Evolutionary conservation across 192 early-diverging fungal species (phyloP).

Genomic region (Dissophora globulifera): DNA sequence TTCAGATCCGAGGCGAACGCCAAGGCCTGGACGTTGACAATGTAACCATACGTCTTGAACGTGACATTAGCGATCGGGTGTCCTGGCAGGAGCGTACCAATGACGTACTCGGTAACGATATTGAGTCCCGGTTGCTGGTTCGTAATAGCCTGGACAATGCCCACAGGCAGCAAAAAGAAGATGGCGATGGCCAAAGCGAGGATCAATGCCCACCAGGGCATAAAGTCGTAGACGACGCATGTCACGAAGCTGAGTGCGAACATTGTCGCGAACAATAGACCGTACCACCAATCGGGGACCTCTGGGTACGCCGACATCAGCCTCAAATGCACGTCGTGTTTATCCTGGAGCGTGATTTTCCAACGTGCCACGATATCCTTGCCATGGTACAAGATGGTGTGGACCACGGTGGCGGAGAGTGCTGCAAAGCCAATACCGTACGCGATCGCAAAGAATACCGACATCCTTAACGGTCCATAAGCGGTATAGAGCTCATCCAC

Average conservation of each 20-base stretch:
- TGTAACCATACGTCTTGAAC: background rate
- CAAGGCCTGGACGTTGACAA: constrained; percentile 3
- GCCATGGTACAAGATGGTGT: constrained; percentile 73
- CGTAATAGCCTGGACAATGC: background rate
- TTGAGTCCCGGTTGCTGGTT: constrained; percentile 65
- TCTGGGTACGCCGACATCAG: constrained; percentile 75
- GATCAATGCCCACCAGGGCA: constrained; percentile 1
- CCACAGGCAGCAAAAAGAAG: background rate
- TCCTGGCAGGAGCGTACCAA: background rate
- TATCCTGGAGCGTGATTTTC: constrained; percentile 30
- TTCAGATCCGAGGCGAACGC: background rate
- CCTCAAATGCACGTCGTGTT: constrained; percentile 69
- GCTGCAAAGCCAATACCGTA: constrained; percentile 63
- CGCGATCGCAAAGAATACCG: constrained; percentile 54
- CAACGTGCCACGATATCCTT: constrained; percentile 70
- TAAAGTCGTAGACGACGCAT: background rate
- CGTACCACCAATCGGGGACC: constrained; percentile 72
- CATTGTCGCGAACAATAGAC: constrained; percentile 49
- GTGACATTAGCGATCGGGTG: background rate
- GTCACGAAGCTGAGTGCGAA: constrained; percentile 29
- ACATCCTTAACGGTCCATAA: constrained; percentile 57
- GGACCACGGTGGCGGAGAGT: constrained; percentile 62
- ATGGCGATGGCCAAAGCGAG: background rate
- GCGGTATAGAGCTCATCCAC: constrained; percentile 43
- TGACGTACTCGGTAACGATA: constrained; percentile 81